phyloP scores from a whole-genome alignment of 306 rosid species.

The Clitoria ternatea region DNA sequence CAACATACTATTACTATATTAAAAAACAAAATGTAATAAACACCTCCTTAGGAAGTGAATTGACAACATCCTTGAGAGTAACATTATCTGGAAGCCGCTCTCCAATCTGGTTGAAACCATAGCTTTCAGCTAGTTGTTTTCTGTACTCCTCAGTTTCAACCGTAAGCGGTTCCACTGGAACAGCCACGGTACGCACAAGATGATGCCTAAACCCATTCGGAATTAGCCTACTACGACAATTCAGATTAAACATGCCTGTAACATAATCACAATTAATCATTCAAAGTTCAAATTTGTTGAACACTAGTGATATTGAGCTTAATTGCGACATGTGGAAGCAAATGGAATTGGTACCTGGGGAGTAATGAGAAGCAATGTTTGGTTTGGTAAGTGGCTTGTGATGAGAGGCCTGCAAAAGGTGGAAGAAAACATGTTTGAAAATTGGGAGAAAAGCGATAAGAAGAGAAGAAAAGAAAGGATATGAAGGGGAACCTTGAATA shows the following conservation, averaged over 20 bases:
- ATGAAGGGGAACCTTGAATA: conserved; percentile 40
- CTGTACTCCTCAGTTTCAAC: conserved; percentile 56
- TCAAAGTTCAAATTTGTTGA: no score
- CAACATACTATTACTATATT: not conserved
- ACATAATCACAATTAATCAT: conserved; percentile 18
- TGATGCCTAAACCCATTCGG: conserved; percentile 40
- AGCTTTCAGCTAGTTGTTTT: conserved; percentile 63
- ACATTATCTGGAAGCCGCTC: conserved; percentile 73
- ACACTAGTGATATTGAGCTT: no score
- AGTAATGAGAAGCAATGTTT: conserved; percentile 35
- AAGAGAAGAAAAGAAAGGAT: not conserved
- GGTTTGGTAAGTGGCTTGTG: conserved; percentile 44
- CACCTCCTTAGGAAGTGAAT: conserved; percentile 87
- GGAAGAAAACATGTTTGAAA: not conserved
- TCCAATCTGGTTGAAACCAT: conserved; percentile 80
- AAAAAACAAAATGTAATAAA: not conserved
- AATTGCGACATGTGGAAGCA: not conserved
- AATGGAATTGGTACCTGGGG: conserved; percentile 45
- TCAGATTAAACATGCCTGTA: conserved; percentile 46
- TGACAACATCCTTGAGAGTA: conserved; percentile 64
- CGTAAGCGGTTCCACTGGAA: conserved; percentile 60
- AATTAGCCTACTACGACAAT: conserved; percentile 32
- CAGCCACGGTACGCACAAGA: conserved; percentile 61
- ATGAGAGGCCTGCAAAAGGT: conserved; percentile 52
- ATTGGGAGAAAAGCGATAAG: not conserved